Base-by-base conservation (phyloP, 73 alveolate species). In the Paramecium biaurelia region DNA sequence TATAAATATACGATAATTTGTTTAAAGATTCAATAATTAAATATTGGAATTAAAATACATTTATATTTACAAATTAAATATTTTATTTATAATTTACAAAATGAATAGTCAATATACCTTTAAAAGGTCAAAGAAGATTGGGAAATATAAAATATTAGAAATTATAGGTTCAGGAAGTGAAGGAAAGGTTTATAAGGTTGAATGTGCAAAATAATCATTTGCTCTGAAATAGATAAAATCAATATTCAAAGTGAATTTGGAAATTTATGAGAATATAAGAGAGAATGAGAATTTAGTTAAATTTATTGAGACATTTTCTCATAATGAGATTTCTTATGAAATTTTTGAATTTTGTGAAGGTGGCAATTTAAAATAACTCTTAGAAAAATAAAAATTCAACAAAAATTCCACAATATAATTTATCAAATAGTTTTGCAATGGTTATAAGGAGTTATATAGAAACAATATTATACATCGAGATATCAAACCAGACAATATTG, bases 401-500 rank as follows among this genome's bases (percentile, higher is more conserved):
- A 12, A 63, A 26, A 63, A 63, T 63, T 63, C 84, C 15, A 63
- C 7, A 30, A 32, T 63, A 30, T 26, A 30, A 32, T 63, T 63
- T 12, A 10, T 63, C 1, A 26, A 32, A 26, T 30, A 63, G 26
- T 30, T 63, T 24, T 63, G 84, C 9, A 63, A 63, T 63, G 86
- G 86, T 0, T 72, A 35, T 21, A 72, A 35, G 18, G 86, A 72
- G 10, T 38, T 72, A 6, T 20, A n/a, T 24, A 15, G 18, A 72
- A 93, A 93, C 21, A 74, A 86, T 53, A 92, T 93, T 2, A 63
- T 93, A 2, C 96, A 93, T 38, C 21, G 96, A 93, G 96, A 93
- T 70, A 93, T 93, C 10, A 93, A 93, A 34, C 96, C 96, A 10
- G 96, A 92, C 15, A 93, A 93, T 57, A 28, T 93, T n/a, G 67